Evolutionary conservation across 2,329 filamentous ascomycete species (phyloP), one percentile per base, ranked within the genome.

Genomic region (Alternaria gaisen): DNA sequence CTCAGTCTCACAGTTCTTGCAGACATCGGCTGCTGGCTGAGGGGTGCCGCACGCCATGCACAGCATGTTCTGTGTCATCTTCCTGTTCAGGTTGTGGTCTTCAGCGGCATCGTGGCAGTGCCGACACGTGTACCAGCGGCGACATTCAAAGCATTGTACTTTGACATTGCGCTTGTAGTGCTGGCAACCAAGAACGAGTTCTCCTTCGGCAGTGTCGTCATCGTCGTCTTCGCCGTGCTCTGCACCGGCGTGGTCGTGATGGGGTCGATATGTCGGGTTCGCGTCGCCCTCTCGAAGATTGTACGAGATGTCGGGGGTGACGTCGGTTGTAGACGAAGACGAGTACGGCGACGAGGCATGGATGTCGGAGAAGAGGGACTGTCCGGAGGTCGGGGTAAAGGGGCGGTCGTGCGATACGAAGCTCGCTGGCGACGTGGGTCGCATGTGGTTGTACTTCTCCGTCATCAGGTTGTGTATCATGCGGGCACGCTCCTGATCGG

Each of bases 141-240:
- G 87, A 80, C 95, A 99, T 26, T 91, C 90, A 67, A 88, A 92
- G 78, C 95, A 99, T 80, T 99, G 94, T 34, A 98, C 83, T 79
- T 98, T 98, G 70, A 99, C 93, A 71, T 98, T 98, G 65, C 95
- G 89, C 74, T 92, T 92, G 78, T 99, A 99, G 80, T 99, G 95
- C 71, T 90, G 85, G 77, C 95, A 99, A 0, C 95, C 95, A 5
- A 97, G 82, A 22, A 72, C 65, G 1, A 74, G 65, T 16, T 75
- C 71, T 2, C 82, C 80, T 41, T 85, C 83, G 12, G 84, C 84
- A 7, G 80, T 77, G 32, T 86, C 83, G 40, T 84, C 77, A 53
- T 84, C 74, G 66, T 86, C 75, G 43, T 83, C 83, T 5, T 81
- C 79, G n/a, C 74, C 68, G 47, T 80, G 80, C 32, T 85, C 83